Evolutionary conservation across 768 basidiomycete species (phyloP).

Genomic region (Mrakia frigida): DNA sequence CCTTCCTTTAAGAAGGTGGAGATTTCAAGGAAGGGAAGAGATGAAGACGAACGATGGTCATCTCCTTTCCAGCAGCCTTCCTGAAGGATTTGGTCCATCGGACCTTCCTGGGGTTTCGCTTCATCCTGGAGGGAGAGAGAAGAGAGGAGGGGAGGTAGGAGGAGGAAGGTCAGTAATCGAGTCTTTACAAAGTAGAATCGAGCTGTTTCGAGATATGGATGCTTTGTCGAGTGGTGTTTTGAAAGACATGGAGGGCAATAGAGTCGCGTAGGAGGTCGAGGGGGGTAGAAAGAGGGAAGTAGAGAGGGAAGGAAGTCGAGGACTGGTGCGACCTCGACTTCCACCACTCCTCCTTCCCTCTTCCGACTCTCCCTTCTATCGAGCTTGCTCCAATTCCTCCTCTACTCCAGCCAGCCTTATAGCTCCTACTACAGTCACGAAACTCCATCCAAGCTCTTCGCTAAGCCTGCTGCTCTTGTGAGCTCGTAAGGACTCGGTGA

Average conservation of each 20-base stretch:
- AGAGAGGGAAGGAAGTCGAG: background rate
- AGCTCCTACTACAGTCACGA: background rate
- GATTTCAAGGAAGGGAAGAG: background rate
- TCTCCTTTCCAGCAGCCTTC: conserved; percentile 97
- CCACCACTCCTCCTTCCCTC: background rate
- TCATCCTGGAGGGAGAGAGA: conserved; percentile 64
- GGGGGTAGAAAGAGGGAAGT: background rate
- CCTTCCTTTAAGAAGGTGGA: background rate
- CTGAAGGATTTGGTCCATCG: conserved; percentile 99
- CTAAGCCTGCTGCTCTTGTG: background rate
- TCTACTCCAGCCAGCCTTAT: background rate
- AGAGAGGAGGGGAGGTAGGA: background rate
- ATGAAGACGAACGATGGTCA: conserved; percentile 77
- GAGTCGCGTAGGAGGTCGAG: background rate
- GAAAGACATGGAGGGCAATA: background rate
- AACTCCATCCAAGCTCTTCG: too few species aligned
- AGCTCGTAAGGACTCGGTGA: too few species aligned
- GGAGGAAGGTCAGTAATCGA: background rate
- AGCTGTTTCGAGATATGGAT: background rate
- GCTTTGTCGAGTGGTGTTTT: background rate
- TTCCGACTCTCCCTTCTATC: background rate
- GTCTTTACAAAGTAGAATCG: background rate
- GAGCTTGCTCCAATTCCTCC: too few species aligned
- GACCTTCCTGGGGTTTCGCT: conserved; percentile 97
- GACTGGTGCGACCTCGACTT: background rate